Evolutionary conservation across 257 asterid genomes (phyloP).

Genomic region (Osmanthus fragrans): DNA sequence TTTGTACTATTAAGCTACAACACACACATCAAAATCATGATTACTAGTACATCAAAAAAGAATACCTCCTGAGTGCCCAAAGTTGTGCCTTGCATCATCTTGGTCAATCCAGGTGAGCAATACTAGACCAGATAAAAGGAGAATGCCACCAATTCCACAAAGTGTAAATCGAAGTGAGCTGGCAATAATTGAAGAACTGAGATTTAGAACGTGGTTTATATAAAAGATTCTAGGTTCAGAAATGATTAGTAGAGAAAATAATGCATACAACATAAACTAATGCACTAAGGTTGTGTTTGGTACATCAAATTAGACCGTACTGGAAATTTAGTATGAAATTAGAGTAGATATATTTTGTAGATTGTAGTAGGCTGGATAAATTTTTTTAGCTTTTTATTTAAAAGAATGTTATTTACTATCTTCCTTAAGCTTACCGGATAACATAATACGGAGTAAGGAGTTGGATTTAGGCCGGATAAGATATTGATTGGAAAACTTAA

Average conservation of each 20-base stretch:
- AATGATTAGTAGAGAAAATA: background rate
- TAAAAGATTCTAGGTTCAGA: background rate
- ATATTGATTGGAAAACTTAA: no score
- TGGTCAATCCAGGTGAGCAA: slow-evolving; percentile 76
- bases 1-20: background rate
- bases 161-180: slow-evolving; percentile 66
- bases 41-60: background rate
- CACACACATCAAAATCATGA: background rate
- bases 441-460: no score
- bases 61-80: slow-evolving; percentile 92
- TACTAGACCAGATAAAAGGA: slow-evolving; percentile 62
- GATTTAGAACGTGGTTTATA: slow-evolving; percentile 12
- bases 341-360: no score
- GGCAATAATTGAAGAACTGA: slow-evolving; percentile 25
- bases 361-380: no score
- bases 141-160: slow-evolving; percentile 70
- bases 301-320: no score
- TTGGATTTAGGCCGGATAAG: no score
- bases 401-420: no score
- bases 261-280: background rate
- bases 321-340: no score
- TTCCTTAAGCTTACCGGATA: no score
- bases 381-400: no score
- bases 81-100: slow-evolving; percentile 90
- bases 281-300: background rate